Evolutionary conservation across 495 filamentous ascomycete genomes (phyloP), one percentile per base, ranked within the genome.

Genomic region (Penicillium riverlandense): DNA sequence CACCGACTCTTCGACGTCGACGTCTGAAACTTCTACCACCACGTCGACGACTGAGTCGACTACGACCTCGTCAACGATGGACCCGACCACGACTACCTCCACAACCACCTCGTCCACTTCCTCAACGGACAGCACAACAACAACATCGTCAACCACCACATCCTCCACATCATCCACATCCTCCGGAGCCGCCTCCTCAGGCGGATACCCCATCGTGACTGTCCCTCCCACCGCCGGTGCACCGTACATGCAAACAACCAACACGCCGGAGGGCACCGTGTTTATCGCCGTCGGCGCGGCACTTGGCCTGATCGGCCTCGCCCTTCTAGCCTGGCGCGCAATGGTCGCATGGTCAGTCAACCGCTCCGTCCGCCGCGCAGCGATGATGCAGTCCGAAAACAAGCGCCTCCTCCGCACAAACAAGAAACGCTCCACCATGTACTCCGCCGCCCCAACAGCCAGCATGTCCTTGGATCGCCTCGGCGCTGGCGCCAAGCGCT

Each of bases 211-310:
- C n/a, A 48, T 66, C 10, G 61, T 87, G 3, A 76, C 76, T 11
- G 80, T 96, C 32, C 92, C 92, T 4, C 83, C 88, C 9, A 96
- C 86, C 2, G 72, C 78, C 9, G 76, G 83, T 61, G 92, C 92
- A 15, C 92, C 94, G 27, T 98, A 88, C 60, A 96, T 98, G 90
- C 87, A 94, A 55, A 83, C 84, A 57, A 90, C 88, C n/a, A 84
- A 72, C 36, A 75, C 90, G 7, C 92, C 92, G 0, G 88, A 97
- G 66, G 92, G 92, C 12, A 96, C 92, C 16, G 83, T 98, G 29
- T 98, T 98, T 70, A 98, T 98, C 57, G 82, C 77, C 34, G 94
- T 96, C 13, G 92, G 94, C 37, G 87, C 89, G 13, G 83, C 83
- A 29, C 77, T 98, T 4, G 94, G 85, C 28, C 80, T 90, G 45